Evolutionary conservation across 2,329 filamentous ascomycete genomes (phyloP), one percentile per base, ranked within the genome.

Genomic region (Colletotrichum scovillei): DNA sequence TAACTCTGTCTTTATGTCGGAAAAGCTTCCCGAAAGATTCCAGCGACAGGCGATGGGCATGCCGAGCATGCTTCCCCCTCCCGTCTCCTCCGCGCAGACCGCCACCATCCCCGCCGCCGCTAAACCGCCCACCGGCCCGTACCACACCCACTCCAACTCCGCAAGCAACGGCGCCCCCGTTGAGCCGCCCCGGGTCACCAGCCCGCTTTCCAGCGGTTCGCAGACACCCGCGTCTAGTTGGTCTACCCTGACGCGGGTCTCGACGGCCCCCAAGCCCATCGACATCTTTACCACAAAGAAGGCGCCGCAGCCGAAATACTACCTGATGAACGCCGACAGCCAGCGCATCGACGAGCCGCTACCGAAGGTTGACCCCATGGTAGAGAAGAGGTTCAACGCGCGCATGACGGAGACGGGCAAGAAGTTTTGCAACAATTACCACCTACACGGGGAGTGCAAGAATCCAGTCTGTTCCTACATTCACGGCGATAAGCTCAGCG

Each of bases 321-420:
- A 76, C 46, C 76, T 77, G n/a, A 68, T 82, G 28, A 82, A 82
- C 75, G 75, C 74, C 19, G 69, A 78, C 35, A 71, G 77, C 38
- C 75, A 81, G 76, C 80, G 81, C n/a, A 53, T 82, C 14, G 81
- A 82, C 60, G 75, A 78, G 35, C 76, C 76, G 0, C 73, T 82
- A 22, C 75, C 77, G 2, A 77, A 76, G n/a, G 42, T 71, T 2
- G 77, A 80, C 24, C 38, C 68, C 0, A 46, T 63, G 1, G 76
- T 74, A 1, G 75, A 78, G 9, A 75, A 77, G 35, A 49, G 71
- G 0, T 74, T 81, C n/a, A 69, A 67, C 16, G 76, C 77, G 0
- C 70, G 75, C 24, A 70, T 74, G 53, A 30, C 7, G 3, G 64
- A 69, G 19, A 42, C 71, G 9, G 76, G 76, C 42, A 49, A 49